These are phyloP conservation scores for Hypoxylon sp. DNA, from an alignment of 2,329 filamentous ascomycete genomes.

Conservation along the genomic window DNA sequence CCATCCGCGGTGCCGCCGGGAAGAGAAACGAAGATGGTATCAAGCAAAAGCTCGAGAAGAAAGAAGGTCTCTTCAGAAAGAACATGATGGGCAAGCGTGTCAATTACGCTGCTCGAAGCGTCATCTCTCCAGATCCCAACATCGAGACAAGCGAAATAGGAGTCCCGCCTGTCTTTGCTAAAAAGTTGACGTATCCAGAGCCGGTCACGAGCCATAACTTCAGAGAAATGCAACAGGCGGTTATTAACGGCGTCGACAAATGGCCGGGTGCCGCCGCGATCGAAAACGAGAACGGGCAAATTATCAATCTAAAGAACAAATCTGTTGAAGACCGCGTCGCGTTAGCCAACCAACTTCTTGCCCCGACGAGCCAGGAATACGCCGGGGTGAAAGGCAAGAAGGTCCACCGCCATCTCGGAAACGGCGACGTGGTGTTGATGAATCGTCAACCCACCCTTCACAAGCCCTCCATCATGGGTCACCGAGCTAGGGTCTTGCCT, in stretches of 20 bases:
- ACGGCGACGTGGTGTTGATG: slow-evolving; percentile 98
- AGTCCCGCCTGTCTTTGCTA: slow-evolving; percentile 97
- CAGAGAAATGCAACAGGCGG: slow-evolving; percentile 93
- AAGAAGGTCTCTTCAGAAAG: slow-evolving; percentile 97
- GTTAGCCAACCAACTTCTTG: slow-evolving; percentile 92
- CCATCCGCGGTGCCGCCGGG: slow-evolving; percentile 81
- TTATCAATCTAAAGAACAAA: slow-evolving; percentile 89
- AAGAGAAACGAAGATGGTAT: slow-evolving; percentile 91
- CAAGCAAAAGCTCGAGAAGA: slow-evolving; percentile 98
- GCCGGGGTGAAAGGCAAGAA: slow-evolving; percentile 91
- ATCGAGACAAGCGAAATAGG: slow-evolving; percentile 99
- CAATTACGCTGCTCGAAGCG: slow-evolving; percentile 96
- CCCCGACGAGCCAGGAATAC: slow-evolving; percentile 81
- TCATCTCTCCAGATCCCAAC: slow-evolving; percentile 98
- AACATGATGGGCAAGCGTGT: slow-evolving; percentile 99
- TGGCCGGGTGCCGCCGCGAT: slow-evolving; percentile 96
- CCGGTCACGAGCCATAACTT: slow-evolving; percentile 98
- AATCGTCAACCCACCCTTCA: slow-evolving; percentile 98
- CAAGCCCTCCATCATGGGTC: slow-evolving; percentile 99
- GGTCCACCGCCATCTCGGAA: slow-evolving; percentile 94
- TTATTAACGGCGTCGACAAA: slow-evolving; percentile 92
- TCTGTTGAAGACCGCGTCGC: slow-evolving; percentile 89
- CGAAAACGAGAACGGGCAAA: slow-evolving; percentile 94
- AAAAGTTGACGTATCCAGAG: slow-evolving; percentile 95
- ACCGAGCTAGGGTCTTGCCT: slow-evolving; percentile 90